Base-by-base conservation (phyloP, 2,329 filamentous ascomycete species). In the Cladophialophora exuberans region DNA sequence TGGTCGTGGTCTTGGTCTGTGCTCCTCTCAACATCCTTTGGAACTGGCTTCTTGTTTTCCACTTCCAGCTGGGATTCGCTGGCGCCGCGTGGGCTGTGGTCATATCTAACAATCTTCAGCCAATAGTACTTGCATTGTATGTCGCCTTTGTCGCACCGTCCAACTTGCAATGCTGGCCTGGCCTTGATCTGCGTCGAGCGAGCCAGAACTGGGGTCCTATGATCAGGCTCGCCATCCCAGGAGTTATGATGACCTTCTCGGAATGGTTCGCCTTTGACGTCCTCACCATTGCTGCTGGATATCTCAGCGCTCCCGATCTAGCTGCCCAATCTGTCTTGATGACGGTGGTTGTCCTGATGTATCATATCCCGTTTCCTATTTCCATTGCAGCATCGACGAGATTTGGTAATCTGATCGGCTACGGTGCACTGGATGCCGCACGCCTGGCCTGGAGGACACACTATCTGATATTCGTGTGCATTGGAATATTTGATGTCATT, bases 231-330 rank as follows among this genome's bases (percentile, higher is more conserved):
- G 88, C 89, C 1, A 74, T 95, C 13, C 89, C 90, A 0, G 90
- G 90, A 2, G 85, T 95, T 69, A 75, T 93, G 62, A 94, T 94
- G 89, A 85, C 94, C 1, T 83, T 90, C 67, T 89, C 89, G 3
- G 90, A 95, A 68, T 93, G 88, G 76, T 79, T 93, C 15, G 89
- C 89, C 6, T 95, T 95, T 70, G 90, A 95, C 68, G 84, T 93
- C 47, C 77, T 93, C 55, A 92, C 89, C 0, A 77, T 94, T 11
- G 82, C 84, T 11, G 81, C 87, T 0, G 87, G 85, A 53, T 86
- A 85, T 63, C 83, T 94, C 48, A 86, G 85, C 4, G 80, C 86
- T 3, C 83, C 83, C 25, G 83, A 87, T 62, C 79, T 95, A 2
- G 90, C 90, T 0, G 90, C 90, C 1, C 89, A 95, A 71, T 89